Evolutionary conservation across 2,329 filamentous ascomycete genomes (phyloP).

Genomic region (Fusarium mundagurra): DNA sequence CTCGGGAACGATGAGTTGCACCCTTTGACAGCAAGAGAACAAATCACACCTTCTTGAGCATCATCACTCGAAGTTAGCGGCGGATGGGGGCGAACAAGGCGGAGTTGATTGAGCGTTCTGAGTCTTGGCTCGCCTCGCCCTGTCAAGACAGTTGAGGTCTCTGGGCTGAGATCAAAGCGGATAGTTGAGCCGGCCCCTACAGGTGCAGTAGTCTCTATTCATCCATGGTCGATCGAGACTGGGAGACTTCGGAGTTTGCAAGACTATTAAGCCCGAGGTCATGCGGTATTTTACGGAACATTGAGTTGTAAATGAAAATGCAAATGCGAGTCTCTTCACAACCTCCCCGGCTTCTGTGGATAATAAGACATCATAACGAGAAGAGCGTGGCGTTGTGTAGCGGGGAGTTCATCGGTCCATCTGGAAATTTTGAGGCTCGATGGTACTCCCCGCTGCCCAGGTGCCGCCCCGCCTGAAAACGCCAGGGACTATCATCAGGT

Average conservation of each 20-base stretch:
- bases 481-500: background rate
- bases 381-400: background rate
- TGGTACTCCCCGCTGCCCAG: background rate
- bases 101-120: background rate
- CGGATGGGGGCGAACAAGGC: conserved; percentile 1
- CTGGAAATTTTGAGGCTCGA: background rate
- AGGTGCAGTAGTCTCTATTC: conserved; percentile 5
- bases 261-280: conserved; percentile 28
- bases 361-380: background rate
- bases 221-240: background rate
- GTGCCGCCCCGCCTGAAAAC: background rate
- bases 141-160: background rate
- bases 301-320: background rate
- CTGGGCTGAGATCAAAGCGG: conserved; percentile 10
- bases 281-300: background rate
- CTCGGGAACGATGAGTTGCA: conserved; percentile 20
- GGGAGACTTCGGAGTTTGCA: conserved; percentile 30
- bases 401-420: conserved; percentile 22
- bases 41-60: conserved; percentile 26
- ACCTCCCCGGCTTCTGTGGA: background rate
- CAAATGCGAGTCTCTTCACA: background rate
- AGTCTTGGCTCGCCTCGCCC: background rate
- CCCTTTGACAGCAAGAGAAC: conserved; percentile 14
- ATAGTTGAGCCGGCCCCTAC: conserved; percentile 6
- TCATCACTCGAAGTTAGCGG: conserved; percentile 1